Conservation (phyloP, 2,329 filamentous ascomycete species). For the Ambrosiella beaveri region DNA sequence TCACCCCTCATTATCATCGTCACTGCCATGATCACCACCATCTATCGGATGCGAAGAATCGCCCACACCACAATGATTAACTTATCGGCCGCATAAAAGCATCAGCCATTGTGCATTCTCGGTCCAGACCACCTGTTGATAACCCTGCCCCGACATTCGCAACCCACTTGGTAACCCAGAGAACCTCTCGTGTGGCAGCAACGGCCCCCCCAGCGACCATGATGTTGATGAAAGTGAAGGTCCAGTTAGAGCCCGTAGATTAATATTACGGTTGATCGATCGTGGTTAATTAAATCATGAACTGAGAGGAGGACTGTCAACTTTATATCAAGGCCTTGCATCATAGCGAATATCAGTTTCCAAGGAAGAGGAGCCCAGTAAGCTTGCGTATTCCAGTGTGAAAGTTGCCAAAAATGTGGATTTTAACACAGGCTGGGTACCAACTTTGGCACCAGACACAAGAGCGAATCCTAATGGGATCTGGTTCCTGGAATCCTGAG, state of each 20-base stretch:
- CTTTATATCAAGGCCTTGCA: background rate
- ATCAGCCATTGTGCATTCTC: background rate
- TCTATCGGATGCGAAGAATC: too few relatives aligned
- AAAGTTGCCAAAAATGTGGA: background rate
- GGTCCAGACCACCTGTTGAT: background rate
- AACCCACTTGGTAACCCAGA: background rate
- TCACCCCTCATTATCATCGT: background rate
- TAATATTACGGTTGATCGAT: too few relatives aligned
- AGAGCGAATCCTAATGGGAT: background rate
- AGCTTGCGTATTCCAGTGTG: background rate
- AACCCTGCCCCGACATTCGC: background rate
- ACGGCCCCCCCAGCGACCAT: too few relatives aligned
- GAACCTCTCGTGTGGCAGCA: background rate
- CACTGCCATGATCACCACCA: too few relatives aligned
- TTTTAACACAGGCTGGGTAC: background rate
- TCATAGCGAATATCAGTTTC: background rate
- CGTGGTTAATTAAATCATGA: too few relatives aligned
- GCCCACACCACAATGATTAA: too few relatives aligned
- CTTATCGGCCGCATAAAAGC: too few relatives aligned
- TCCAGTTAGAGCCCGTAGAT: too few relatives aligned
- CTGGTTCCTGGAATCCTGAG: conserved; percentile 3
- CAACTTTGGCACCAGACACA: background rate
- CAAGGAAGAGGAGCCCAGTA: background rate
- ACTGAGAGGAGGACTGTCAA: background rate
- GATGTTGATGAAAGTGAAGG: too few relatives aligned